phyloP scores from a whole-genome alignment of 2,329 filamentous ascomycete species.

The Aspergillaceae sp. region DNA sequence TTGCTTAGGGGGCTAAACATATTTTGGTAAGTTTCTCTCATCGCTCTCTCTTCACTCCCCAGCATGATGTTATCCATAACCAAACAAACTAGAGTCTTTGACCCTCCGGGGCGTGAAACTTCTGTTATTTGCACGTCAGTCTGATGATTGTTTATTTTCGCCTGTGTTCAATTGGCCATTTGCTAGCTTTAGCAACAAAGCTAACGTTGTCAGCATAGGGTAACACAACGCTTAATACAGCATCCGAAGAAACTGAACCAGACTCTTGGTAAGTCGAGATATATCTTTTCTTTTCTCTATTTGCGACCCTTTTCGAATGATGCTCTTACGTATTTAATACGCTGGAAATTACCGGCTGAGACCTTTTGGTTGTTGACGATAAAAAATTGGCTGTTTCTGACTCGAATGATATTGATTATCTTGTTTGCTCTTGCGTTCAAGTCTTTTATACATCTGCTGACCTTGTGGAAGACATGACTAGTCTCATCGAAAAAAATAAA shows the following conservation, averaged over 20 bases:
- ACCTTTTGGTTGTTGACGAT: conserved; percentile 61
- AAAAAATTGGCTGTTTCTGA: conserved; percentile 55
- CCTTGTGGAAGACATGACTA: neutral
- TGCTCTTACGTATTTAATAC: conserved; percentile 54
- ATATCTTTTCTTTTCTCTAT: conserved; percentile 21
- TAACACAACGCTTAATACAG: conserved; percentile 2
- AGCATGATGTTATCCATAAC: conserved; percentile 72
- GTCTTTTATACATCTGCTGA: neutral
- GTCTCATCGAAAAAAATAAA: too few relatives aligned
- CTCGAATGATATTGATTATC: neutral
- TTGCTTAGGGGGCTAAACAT: neutral
- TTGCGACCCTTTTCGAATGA: conserved; percentile 40
- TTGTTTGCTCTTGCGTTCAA: neutral
- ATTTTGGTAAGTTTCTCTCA: conserved; percentile 21
- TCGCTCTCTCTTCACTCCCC: conserved; percentile 7
- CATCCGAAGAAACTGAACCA: neutral
- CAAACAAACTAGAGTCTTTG: conserved; percentile 95
- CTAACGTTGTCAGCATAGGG: conserved; percentile 14
- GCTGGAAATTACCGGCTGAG: conserved; percentile 98
- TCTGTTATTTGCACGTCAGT: conserved; percentile 75
- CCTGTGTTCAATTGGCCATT: conserved; percentile 6
- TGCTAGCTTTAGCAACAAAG: conserved; percentile 8
- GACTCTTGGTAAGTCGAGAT: conserved; percentile 16
- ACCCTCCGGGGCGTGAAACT: conserved; percentile 74
- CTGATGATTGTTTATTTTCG: conserved; percentile 49